A percentile compares a stretch with the other conserved stretches of the same genome.
phyloP scores from a whole-genome alignment of 305 asterid species.

The Vinca major region DNA sequence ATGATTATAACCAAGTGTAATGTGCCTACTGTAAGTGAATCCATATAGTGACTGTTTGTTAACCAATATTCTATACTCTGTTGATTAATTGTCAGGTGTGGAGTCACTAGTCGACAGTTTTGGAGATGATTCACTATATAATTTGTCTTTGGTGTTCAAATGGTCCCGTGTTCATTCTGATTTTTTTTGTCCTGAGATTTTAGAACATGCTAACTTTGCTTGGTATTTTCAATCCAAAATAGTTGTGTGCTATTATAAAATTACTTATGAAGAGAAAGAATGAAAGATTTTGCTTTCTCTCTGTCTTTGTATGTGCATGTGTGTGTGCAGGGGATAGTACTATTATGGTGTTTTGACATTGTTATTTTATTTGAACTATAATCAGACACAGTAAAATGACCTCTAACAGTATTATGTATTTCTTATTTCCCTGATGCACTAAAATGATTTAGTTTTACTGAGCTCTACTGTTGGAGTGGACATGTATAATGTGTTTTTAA shows the following conservation, averaged over 20 bases:
- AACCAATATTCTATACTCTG: background rate
- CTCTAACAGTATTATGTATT: background rate
- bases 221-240: background rate
- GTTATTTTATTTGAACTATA: background rate
- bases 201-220: background rate
- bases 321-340: background rate
- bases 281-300: background rate
- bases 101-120: background rate
- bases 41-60: background rate
- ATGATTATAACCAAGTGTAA: background rate
- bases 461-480: slow-evolving; percentile 1
- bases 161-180: background rate
- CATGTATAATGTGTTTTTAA: background rate
- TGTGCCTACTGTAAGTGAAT: background rate
- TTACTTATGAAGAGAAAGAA: background rate
- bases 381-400: background rate
- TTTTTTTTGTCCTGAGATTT: no score
- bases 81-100: background rate
- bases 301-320: background rate
- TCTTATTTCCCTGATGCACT: background rate
- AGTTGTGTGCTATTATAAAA: background rate
- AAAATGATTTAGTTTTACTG: background rate
- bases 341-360: background rate
- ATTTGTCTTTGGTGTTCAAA: background rate
- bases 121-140: background rate